Conservation (phyloP, 176 grass and related monocot species). For the Oryza meyeriana region DNA sequence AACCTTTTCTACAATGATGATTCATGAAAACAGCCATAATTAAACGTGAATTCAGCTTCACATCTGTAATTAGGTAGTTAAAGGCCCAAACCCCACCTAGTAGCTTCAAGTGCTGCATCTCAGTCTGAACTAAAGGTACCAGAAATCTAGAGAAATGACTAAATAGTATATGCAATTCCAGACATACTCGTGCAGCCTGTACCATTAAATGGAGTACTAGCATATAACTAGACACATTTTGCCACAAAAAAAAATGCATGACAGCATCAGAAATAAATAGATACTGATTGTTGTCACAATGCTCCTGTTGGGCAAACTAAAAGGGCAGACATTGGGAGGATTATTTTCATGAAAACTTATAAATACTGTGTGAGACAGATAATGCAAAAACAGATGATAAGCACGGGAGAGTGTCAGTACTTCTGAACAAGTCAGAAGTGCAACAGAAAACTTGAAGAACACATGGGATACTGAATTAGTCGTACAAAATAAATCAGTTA, state of each 20-base stretch:
- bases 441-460: background rate
- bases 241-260: constrained; percentile 3
- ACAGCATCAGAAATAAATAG: background rate
- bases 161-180: constrained; percentile 3
- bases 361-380: background rate
- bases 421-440: background rate
- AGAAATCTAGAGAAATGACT: background rate
- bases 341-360: background rate
- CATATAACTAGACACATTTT: background rate
- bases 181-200: background rate
- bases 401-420: background rate
- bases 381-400: background rate
- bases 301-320: background rate
- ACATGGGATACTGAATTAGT: background rate
- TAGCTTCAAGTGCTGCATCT: background rate
- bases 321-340: background rate
- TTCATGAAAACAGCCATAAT: background rate
- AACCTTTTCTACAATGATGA: background rate
- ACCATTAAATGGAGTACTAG: background rate
- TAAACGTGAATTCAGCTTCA: constrained; percentile 5
- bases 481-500: background rate
- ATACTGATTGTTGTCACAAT: background rate
- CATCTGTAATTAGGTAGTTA: constrained; percentile 1
- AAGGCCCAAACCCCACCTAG: constrained; percentile 8
- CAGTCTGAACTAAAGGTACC: background rate